Conservation (phyloP, 805 yeast species). For the Torulaspora gathmanii region DNA sequence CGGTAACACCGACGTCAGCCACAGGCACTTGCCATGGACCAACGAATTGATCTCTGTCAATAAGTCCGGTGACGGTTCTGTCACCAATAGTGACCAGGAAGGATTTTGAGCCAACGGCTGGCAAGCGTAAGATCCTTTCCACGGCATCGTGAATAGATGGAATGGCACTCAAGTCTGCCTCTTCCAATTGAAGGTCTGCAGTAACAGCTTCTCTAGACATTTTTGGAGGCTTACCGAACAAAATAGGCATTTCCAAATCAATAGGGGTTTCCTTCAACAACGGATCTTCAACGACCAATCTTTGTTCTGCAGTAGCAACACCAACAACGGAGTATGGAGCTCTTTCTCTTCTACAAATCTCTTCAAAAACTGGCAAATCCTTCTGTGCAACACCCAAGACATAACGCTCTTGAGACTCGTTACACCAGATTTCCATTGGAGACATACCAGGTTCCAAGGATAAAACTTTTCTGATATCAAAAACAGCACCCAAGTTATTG, state of each 20-base stretch:
- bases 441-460: conserved; percentile 97
- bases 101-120: conserved; percentile 91
- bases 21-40: conserved; percentile 99
- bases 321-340: conserved; percentile 97
- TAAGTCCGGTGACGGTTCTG: conserved; percentile 92
- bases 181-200: conserved; percentile 48
- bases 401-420: conserved; percentile 97
- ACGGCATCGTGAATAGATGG: conserved; percentile 59
- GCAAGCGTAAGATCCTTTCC: conserved; percentile 77
- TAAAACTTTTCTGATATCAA: conserved; percentile 85
- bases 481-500: conserved; percentile 89
- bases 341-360: conserved; percentile 89
- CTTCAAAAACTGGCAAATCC: conserved; percentile 64
- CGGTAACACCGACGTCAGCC: conserved; percentile 95
- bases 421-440: conserved; percentile 99
- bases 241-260: conserved; percentile 89
- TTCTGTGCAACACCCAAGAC: conserved; percentile 86
- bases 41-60: conserved; percentile 96
- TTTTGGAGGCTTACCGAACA: conserved; percentile 97
- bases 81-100: conserved; percentile 98
- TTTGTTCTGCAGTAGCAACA: conserved; percentile 80
- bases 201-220: conserved; percentile 74
- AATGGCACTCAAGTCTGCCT: conserved; percentile 35
- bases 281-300: conserved; percentile 74
- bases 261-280: conserved; percentile 80